A percentile compares a stretch with the other conserved stretches of the same genome.
Evolutionary conservation across 352 stramenopile species (phyloP).

Genomic region (Phytophthora brassicae): DNA sequence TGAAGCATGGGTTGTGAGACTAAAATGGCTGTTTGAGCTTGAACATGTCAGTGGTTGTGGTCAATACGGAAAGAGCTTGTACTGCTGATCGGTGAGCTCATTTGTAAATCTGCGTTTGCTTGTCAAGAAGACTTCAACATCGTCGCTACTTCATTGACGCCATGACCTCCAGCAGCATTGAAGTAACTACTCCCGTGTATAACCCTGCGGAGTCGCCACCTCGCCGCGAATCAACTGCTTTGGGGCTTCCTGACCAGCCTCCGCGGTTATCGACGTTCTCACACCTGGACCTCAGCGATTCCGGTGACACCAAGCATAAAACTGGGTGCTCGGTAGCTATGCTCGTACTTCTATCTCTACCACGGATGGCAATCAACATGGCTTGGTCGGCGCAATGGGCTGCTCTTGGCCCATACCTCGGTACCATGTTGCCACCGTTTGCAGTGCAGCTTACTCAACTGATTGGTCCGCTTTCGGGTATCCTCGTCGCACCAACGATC

Average conservation of each 20-base stretch:
- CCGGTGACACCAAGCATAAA: slow-evolving; percentile 23
- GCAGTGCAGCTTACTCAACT: slow-evolving; percentile 78
- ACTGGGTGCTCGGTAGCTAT: slow-evolving; percentile 61
- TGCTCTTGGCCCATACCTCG: slow-evolving; percentile 65
- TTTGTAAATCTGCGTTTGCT: slow-evolving; percentile 21
- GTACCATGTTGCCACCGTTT: slow-evolving; percentile 62
- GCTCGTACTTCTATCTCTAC: slow-evolving; percentile 67
- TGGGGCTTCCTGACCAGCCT: slow-evolving; percentile 31
- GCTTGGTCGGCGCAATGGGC: slow-evolving; percentile 80
- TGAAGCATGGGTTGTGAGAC: slow-evolving; percentile 18
- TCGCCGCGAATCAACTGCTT: slow-evolving; percentile 18
- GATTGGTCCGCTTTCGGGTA: slow-evolving; percentile 68
- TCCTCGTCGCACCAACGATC: slow-evolving; percentile 68
- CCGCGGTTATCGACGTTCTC: slow-evolving; percentile 38
- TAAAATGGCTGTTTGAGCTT: slow-evolving; percentile 16
- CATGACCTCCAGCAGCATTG: slow-evolving; percentile 29
- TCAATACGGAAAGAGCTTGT: not conserved
- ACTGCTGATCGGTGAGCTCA: slow-evolving; percentile 1
- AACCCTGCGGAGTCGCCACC: slow-evolving; percentile 33
- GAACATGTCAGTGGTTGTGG: slow-evolving; percentile 14
- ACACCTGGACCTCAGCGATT: slow-evolving; percentile 33
- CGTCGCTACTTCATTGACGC: not conserved
- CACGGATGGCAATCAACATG: slow-evolving; percentile 79
- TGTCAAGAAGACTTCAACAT: not conserved
- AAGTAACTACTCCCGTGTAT: slow-evolving; percentile 50